These are phyloP conservation scores for Triticum monococcum DNA, from an alignment of 176 grass and related monocot genomes.

Conservation along the genomic window DNA sequence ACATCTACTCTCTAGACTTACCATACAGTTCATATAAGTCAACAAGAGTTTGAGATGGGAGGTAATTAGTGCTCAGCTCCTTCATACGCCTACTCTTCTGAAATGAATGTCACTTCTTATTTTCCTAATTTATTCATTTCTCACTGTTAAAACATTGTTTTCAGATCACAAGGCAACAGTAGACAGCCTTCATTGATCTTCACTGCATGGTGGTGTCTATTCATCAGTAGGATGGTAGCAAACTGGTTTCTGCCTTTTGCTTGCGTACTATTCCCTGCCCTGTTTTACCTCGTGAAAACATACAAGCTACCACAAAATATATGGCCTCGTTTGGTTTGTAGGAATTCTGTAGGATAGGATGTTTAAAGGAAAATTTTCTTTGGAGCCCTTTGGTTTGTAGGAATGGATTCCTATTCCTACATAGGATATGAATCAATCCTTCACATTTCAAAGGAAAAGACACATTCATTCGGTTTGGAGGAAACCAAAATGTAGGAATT, in stretches of 20 bases:
- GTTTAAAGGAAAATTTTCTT: no score
- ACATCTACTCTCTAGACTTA: slow-evolving; percentile 35
- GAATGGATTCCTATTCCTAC: no score
- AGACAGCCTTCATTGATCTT: background rate
- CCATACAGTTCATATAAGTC: slow-evolving; percentile 23
- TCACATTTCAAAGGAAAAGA: no score
- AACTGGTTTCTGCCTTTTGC: background rate
- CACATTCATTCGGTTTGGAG: no score
- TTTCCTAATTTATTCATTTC: background rate
- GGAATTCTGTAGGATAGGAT: no score
- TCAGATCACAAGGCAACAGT: slow-evolving; percentile 1
- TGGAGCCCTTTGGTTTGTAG: no score
- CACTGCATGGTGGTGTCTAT: background rate
- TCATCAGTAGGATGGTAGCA: background rate
- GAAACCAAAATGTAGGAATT: no score
- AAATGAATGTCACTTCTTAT: slow-evolving; percentile 3
- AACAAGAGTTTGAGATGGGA: slow-evolving; percentile 5
- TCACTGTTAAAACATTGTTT: background rate
- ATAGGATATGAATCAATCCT: no score
- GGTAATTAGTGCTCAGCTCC: background rate
- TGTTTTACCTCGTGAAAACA: background rate
- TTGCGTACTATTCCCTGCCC: background rate
- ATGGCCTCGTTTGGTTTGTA: background rate
- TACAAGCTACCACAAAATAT: background rate
- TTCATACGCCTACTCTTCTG: background rate